phyloP scores from a whole-genome alignment of 768 basidiomycete species.

The Trametes cingulata region DNA sequence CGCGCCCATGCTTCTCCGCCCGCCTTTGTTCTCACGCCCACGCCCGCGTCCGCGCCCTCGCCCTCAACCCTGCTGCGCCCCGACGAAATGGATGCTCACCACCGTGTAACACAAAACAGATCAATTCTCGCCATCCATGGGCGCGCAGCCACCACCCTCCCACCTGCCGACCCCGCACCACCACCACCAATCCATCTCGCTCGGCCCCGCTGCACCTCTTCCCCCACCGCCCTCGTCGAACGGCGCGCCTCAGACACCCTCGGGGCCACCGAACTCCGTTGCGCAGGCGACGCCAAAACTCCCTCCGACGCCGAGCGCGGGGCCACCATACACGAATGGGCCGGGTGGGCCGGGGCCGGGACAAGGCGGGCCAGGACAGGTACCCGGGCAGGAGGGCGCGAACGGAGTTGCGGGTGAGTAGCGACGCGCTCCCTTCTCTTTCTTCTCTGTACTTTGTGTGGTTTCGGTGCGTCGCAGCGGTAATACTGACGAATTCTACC shows the following conservation, averaged over 20 bases:
- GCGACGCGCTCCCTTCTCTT: neutral
- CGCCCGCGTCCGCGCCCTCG: slow-evolving; percentile 10
- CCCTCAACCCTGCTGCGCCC: neutral
- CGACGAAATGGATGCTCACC: neutral
- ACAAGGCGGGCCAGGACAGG: slow-evolving; percentile 17
- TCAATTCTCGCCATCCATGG: slow-evolving; percentile 28
- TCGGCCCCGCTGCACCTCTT: slow-evolving; percentile 21
- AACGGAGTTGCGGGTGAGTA: slow-evolving; percentile 22
- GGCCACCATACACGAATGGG: slow-evolving; percentile 17
- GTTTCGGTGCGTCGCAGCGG: neutral
- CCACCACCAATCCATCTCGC: slow-evolving; percentile 27
- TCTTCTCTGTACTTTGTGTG: neutral
- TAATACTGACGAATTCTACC: neutral
- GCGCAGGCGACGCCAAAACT: slow-evolving; percentile 39
- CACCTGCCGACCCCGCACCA: slow-evolving; percentile 21
- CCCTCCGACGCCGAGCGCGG: slow-evolving; percentile 28
- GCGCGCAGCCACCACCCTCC: slow-evolving; percentile 16
- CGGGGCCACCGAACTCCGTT: slow-evolving; percentile 4
- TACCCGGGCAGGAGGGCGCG: slow-evolving; percentile 18
- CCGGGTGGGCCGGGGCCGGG: slow-evolving; percentile 17
- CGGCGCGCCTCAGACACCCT: slow-evolving; percentile 13
- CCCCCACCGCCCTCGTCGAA: slow-evolving; percentile 16
- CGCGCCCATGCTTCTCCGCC: slow-evolving; percentile 2
- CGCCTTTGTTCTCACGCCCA: slow-evolving; percentile 10
- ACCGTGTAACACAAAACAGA: slow-evolving; percentile 11